Evolutionary conservation across 768 basidiomycete genomes (phyloP), one percentile per base, ranked within the genome.

Genomic region (Rhizopogon sp.): DNA sequence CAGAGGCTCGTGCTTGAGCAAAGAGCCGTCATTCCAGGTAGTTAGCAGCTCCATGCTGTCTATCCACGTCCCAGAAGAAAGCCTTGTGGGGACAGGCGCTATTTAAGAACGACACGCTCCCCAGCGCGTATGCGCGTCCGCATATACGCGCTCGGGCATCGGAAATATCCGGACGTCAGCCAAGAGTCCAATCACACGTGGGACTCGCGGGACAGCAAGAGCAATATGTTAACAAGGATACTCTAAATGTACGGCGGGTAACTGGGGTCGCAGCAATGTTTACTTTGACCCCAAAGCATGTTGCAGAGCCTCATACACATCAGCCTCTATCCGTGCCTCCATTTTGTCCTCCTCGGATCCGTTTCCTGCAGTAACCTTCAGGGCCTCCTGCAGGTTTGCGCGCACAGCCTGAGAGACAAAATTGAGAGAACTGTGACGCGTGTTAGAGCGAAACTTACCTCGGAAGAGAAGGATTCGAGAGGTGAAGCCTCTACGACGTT

Each of bases 401-500:
- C 94, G 91, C 64, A 98, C 81, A 62, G 92, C 90, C 97, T 98
- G 66, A 50, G 54, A 47, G 43, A 49, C 50, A 6, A 56, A 28
- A 52, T 61, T 49, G 57, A 55, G 50, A 31, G 56, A 20, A 16
- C 20, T 16, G 29, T 25, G 37, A 43, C 31, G 20, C 52, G 57
- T 16, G n/a, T 54, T 28, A 43, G 37, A 20, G 17, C 39, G 52
- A 25, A 39, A 67, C 80, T 54, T 60, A 96, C 96, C 81, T 98
- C 97, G 20, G 79, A 63, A 1, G 95, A 96, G 76, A 98, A 96
- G 40, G 85, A 78, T 54, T 95, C 93, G 39, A 98, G 76, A 20
- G 93, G 86, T 55, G 94, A 95, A 57, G 90, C 97, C 78, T 99
- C 97, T 44, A 99, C 87, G 56, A 88, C 93, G 75, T 98, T 99